phyloP scores from a whole-genome alignment of 345 rosid genomes.

The Lepidium africanum region DNA sequence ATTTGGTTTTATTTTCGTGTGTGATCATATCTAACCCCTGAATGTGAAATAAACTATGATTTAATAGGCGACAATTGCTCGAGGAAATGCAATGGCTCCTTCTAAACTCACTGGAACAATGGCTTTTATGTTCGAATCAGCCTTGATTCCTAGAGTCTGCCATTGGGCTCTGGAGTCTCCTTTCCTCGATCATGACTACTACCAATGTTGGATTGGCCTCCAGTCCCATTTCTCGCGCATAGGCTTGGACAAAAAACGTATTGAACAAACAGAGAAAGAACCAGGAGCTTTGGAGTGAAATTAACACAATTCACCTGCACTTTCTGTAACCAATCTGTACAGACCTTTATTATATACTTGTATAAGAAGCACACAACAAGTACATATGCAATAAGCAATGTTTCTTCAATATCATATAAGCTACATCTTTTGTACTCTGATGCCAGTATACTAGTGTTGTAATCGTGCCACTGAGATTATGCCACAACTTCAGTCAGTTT shows the following conservation, averaged over 20 bases:
- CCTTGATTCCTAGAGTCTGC: conserved; percentile 80
- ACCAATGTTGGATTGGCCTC: conserved; percentile 94
- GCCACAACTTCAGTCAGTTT: conserved; percentile 41
- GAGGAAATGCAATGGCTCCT: conserved; percentile 58
- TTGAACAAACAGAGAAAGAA: conserved; percentile 1
- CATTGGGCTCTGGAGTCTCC: conserved; percentile 82
- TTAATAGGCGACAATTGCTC: conserved; percentile 56
- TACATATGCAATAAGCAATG: conserved; percentile 12
- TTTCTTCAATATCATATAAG: background rate
- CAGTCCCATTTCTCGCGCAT: conserved; percentile 62
- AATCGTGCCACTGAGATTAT: background rate
- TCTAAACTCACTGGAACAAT: conserved; percentile 60
- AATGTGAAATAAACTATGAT: background rate
- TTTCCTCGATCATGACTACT: conserved; percentile 58
- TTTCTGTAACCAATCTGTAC: conserved; percentile 9
- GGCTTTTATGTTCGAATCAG: conserved; percentile 97
- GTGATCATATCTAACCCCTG: background rate
- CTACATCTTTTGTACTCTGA: conserved; percentile 1
- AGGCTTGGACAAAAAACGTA: conserved; percentile 10
- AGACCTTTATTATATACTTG: conserved; percentile 8
- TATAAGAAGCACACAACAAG: background rate
- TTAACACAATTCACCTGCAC: background rate
- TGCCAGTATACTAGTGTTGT: background rate
- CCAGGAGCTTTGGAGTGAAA: conserved; percentile 8
- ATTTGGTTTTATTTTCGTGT: background rate